These are phyloP conservation scores for Globisporangium perplexum DNA, from an alignment of 352 stramenopile genomes.

Conservation along the genomic window DNA sequence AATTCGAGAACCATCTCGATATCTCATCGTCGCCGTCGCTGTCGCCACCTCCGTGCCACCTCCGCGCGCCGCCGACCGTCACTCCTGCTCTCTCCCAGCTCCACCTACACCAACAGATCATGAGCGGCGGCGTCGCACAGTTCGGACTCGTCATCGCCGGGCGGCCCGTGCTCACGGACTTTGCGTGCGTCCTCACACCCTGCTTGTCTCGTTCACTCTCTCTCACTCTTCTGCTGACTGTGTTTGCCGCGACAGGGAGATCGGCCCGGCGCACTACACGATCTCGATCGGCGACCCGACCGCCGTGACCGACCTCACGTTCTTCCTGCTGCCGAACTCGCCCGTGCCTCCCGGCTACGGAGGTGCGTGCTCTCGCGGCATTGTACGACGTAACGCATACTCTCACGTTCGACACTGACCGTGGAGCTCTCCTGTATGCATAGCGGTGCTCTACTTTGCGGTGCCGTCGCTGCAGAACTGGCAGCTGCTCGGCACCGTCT, in stretches of 20 bases:
- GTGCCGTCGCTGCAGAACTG: constrained; percentile 64
- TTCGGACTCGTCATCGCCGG: constrained; percentile 68
- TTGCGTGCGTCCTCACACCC: constrained; percentile 10
- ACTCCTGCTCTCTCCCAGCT: not conserved
- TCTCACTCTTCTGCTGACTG: not conserved
- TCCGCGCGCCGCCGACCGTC: not conserved
- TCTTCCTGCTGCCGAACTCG: constrained; percentile 65
- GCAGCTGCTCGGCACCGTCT: constrained; percentile 66
- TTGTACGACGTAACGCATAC: constrained; percentile 6
- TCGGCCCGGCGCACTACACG: constrained; percentile 55
- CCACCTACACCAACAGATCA: not conserved
- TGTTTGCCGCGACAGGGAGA: constrained; percentile 37
- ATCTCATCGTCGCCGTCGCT: too few species aligned
- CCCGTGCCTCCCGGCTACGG: constrained; percentile 51
- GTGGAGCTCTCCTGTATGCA: not conserved
- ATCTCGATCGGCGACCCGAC: constrained; percentile 52
- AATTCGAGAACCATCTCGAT: too few species aligned
- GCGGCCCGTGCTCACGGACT: constrained; percentile 59
- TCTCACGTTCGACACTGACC: constrained; percentile 8
- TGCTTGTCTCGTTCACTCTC: not conserved
- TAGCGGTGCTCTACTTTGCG: constrained; percentile 69
- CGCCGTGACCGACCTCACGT: constrained; percentile 62
- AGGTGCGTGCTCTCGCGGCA: constrained; percentile 24
- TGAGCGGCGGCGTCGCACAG: constrained; percentile 25
- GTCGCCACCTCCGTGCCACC: too few species aligned